Evolutionary conservation across 2,329 filamentous ascomycete species (phyloP).

Genomic region (Alternaria sp.): DNA sequence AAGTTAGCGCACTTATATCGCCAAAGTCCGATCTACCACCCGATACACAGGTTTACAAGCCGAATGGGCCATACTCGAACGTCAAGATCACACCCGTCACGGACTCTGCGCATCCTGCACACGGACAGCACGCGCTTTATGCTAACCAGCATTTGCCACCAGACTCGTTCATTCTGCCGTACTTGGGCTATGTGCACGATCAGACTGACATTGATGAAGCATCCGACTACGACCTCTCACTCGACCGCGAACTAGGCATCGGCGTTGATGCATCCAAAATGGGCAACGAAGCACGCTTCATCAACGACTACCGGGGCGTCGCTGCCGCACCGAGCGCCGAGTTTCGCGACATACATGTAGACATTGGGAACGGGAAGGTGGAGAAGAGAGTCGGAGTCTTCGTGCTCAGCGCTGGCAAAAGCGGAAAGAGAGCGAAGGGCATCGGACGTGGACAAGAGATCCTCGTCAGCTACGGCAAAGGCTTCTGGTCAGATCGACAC

Average conservation of each 20-base stretch:
- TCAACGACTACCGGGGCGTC: constrained; percentile 62
- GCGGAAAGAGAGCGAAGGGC: constrained; percentile 54
- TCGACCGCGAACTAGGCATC: constrained; percentile 57
- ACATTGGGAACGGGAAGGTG: constrained; percentile 45
- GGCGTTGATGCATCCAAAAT: constrained; percentile 56
- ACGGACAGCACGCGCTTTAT: constrained; percentile 57
- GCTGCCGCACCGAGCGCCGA: constrained; percentile 50
- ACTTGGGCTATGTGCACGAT: constrained; percentile 57
- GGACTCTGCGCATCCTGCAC: constrained; percentile 54
- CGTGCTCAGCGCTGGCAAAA: constrained; percentile 57
- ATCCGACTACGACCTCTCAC: constrained; percentile 59
- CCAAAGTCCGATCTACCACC: constrained; percentile 24
- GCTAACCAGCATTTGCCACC: constrained; percentile 54
- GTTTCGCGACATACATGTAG: constrained; percentile 51
- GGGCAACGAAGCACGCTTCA: constrained; percentile 60
- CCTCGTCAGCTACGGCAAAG: constrained; percentile 61
- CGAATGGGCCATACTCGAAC: constrained; percentile 40
- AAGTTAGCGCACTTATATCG: constrained; percentile 28
- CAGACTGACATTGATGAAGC: constrained; percentile 49
- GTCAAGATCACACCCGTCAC: constrained; percentile 53
- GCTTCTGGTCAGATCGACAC: constrained; percentile 54
- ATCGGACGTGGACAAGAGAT: constrained; percentile 59
- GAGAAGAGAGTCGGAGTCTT: constrained; percentile 60
- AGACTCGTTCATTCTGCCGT: constrained; percentile 56
- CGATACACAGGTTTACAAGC: constrained; percentile 16